These are phyloP conservation scores for Solanum sejunctum DNA, from an alignment of 257 asterid genomes.

Conservation along the genomic window DNA sequence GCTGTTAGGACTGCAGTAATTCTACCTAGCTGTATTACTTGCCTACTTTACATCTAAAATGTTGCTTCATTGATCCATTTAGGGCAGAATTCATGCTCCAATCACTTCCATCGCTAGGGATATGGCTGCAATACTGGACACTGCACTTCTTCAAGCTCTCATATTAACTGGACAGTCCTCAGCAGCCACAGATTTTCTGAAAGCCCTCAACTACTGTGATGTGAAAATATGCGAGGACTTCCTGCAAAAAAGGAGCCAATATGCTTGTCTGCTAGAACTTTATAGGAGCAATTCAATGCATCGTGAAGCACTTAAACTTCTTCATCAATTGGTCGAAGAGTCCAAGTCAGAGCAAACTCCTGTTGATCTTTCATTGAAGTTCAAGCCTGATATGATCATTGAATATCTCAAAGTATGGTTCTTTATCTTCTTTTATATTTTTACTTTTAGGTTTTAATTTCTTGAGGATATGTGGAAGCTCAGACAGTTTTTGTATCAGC, in stretches of 20 bases:
- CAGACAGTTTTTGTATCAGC: neutral
- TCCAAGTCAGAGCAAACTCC: constrained; percentile 72
- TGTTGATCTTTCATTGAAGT: constrained; percentile 62
- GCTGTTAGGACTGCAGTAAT: neutral
- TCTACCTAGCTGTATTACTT: neutral
- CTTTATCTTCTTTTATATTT: neutral
- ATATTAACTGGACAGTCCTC: constrained; percentile 80
- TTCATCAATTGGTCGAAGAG: constrained; percentile 78
- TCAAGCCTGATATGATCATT: constrained; percentile 91
- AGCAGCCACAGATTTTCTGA: constrained; percentile 71
- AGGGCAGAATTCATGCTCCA: constrained; percentile 58
- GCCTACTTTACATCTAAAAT: constrained; percentile 5
- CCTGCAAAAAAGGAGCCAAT: constrained; percentile 65
- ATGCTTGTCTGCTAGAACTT: constrained; percentile 70
- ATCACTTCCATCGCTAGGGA: constrained; percentile 91
- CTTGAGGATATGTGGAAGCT: neutral
- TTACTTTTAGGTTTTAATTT: neutral
- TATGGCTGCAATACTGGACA: constrained; percentile 89
- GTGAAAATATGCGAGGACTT: constrained; percentile 80
- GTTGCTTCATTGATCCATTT: constrained; percentile 2
- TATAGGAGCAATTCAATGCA: constrained; percentile 78
- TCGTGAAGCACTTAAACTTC: constrained; percentile 83
- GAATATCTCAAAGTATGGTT: constrained; percentile 79
- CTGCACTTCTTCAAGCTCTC: constrained; percentile 86
- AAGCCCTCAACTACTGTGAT: constrained; percentile 76